Percentiles rank a stretch among this genome's conserved stretches.
Conservation (phyloP, 2,329 filamentous ascomycete species). For the Spiromastix sp. region DNA sequence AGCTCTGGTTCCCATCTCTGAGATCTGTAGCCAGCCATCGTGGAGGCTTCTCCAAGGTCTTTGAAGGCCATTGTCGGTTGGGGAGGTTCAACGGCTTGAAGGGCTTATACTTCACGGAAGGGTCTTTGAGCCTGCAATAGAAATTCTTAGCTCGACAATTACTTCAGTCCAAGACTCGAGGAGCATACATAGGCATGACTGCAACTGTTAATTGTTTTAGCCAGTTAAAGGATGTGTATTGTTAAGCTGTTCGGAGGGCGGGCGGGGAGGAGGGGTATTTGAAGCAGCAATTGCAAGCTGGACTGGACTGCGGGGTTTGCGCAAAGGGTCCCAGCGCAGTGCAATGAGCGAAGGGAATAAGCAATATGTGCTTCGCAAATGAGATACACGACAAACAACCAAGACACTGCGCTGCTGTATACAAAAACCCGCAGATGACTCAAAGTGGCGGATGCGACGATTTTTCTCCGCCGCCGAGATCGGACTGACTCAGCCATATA, state of each 20-base stretch:
- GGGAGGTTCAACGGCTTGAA: conserved; percentile 39
- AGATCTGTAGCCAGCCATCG: conserved; percentile 85
- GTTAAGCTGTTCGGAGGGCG: too few species aligned
- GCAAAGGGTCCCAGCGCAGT: too few species aligned
- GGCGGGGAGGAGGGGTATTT: too few species aligned
- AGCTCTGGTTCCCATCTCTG: conserved; percentile 86
- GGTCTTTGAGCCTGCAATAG: conserved; percentile 35
- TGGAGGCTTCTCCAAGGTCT: conserved; percentile 71
- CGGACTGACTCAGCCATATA: background rate
- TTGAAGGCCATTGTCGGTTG: conserved; percentile 66
- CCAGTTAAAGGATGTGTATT: too few species aligned
- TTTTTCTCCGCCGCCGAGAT: conserved; percentile 4
- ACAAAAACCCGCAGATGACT: background rate
- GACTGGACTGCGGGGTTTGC: too few species aligned
- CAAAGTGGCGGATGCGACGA: conserved; percentile 1
- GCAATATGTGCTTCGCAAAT: too few species aligned
- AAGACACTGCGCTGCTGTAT: too few species aligned
- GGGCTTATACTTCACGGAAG: conserved; percentile 38
- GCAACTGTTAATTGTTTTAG: too few species aligned
- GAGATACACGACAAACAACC: too few species aligned
- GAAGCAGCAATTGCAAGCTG: too few species aligned
- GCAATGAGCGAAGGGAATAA: too few species aligned
- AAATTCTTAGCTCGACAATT: conserved; percentile 6
- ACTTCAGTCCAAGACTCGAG: background rate
- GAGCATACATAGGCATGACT: conserved; percentile 14